These are phyloP conservation scores for Cyclotella kingstonii DNA, from an alignment of 108 stramenopile species.

Conservation along the genomic window DNA sequence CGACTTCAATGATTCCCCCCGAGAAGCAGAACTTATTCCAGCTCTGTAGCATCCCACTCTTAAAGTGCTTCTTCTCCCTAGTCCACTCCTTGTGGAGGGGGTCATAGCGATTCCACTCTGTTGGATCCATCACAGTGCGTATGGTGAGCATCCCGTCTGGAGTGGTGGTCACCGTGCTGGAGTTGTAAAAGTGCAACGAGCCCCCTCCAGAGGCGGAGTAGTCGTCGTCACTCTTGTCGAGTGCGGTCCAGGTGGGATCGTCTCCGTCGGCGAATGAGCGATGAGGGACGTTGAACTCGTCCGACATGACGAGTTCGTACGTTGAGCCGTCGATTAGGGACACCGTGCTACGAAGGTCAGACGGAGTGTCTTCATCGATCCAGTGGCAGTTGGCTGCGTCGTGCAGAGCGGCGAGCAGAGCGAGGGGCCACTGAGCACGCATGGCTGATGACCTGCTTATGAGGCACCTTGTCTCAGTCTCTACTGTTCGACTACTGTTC, in stretches of 20 bases:
- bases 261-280: conserved; percentile 91
- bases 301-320: conserved; percentile 84
- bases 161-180: conserved; percentile 70
- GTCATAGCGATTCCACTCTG: conserved; percentile 69
- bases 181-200: conserved; percentile 94
- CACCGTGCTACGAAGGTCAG: conserved; percentile 58
- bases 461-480: too few species aligned
- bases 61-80: conserved; percentile 61
- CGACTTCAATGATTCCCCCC: conserved; percentile 93
- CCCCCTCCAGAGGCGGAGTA: conserved; percentile 77
- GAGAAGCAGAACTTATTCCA: conserved; percentile 99
- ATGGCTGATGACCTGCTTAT: too few species aligned
- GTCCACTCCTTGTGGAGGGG: conserved; percentile 66
- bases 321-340: conserved; percentile 70
- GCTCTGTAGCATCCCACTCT: conserved; percentile 87
- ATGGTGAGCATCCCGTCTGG: conserved; percentile 88
- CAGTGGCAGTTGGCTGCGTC: conserved; percentile 1
- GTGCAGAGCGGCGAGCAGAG: background rate
- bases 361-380: conserved; percentile 81
- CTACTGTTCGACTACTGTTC: too few species aligned
- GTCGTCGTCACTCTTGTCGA: conserved; percentile 91
- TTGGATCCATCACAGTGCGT: conserved; percentile 53
- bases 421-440: background rate
- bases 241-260: conserved; percentile 92
- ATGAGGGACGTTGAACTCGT: conserved; percentile 83